Evolutionary conservation across 1,139 yeast genomes (phyloP), one percentile per base, ranked within the genome.

Genomic region (Geotrichum cucujoidarum): DNA sequence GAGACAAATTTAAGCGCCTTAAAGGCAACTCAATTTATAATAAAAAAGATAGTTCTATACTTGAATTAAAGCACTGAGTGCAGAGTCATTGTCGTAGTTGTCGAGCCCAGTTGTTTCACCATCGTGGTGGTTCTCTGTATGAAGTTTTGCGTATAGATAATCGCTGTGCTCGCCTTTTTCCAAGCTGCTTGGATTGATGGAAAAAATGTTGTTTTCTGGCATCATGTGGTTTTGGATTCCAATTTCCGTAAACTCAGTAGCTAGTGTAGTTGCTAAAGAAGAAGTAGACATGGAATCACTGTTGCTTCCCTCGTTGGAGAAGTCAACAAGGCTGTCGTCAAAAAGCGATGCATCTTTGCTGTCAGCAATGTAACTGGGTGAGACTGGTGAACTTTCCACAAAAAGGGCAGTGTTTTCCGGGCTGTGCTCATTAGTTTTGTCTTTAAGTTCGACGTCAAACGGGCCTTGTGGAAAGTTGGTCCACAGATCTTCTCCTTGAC

Each of bases 301-400:
- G 10, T 29, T n/a, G 25, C 16, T 16, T 11, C 32, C 6, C 13
- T 31, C 22, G 27, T 27, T 27, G 22, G 34, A 13, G 34, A 43
- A 16, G 27, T 36, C 37, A 22, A 43, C 20, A 14, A 43, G 14
- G 11, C 27, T 32, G 20, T 43, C 41, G 27, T 35, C 39, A 35
- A 34, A 32, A 7, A 33, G 7, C 3, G 22, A 8, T 24, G 7
- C 24, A 30, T 16, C 34, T 13, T 41, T 16, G 16, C 22, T 7
- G 18, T 33, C 36, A 11, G 16, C 6, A 20, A 31, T 21, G 14
- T 13, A 25, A 5, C 27, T 24, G 3, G 38, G 30, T 4, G 30
- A 34, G 11, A 36, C 22, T 10, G 42, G 39, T 3, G 27, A 10
- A 14, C 39, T 35, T 11, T 21, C 27, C 5, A 13, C n/a, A n/a